These are phyloP conservation scores for Hypoxylon sp. DNA, from an alignment of 2,329 filamentous ascomycete species.

Conservation along the genomic window DNA sequence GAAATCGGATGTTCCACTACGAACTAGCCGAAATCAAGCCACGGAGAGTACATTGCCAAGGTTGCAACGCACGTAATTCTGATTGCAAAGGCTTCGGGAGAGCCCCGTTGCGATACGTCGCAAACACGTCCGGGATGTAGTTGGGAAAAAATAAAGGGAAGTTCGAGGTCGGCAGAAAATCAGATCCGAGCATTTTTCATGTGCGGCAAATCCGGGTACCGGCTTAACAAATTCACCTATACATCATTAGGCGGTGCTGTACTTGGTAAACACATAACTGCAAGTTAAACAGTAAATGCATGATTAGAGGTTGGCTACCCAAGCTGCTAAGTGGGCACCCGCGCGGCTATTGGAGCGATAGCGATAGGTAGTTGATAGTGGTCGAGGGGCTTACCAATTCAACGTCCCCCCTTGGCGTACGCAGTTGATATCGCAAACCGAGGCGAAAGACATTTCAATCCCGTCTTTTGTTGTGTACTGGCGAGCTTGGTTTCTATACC, in stretches of 20 bases:
- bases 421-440: background rate
- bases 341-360: constrained; percentile 13
- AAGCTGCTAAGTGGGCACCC: background rate
- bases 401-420: background rate
- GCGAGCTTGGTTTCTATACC: background rate
- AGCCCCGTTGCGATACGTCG: background rate
- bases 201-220: constrained; percentile 17
- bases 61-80: background rate
- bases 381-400: constrained; percentile 34
- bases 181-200: constrained; percentile 30
- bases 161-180: constrained; percentile 32
- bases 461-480: background rate
- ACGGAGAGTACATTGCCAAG: background rate
- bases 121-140: constrained; percentile 21
- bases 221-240: background rate
- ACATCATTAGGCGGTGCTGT: background rate
- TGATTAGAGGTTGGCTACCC: too few species aligned
- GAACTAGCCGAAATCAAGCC: constrained; percentile 28
- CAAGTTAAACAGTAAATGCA: constrained; percentile 1
- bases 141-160: constrained; percentile 26
- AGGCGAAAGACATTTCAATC: background rate
- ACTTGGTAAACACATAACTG: constrained; percentile 3
- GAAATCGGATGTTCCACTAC: constrained; percentile 36
- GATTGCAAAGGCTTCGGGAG: constrained; percentile 3
- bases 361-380: constrained; percentile 33